Percentiles rank a stretch among this genome's conserved stretches.
These are phyloP conservation scores for Candida boidinii DNA, from an alignment of 805 yeast species.

Conservation along the genomic window DNA sequence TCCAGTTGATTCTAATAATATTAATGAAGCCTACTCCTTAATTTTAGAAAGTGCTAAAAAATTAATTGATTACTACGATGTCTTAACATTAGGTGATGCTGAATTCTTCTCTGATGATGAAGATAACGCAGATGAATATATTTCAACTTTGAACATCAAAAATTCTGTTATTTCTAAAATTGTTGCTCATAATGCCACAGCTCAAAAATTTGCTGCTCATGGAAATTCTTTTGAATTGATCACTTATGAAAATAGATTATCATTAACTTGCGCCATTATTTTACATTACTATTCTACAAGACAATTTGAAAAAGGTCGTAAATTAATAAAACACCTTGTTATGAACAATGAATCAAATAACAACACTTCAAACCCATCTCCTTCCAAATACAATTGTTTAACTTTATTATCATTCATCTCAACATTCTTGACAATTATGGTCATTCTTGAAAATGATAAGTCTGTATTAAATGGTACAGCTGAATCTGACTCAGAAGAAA, in stretches of 20 bases:
- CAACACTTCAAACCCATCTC: not conserved
- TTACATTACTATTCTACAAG: conserved; percentile 17
- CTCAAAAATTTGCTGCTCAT: not conserved
- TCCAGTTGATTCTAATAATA: conserved; percentile 12
- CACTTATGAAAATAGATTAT: conserved; percentile 21
- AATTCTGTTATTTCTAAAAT: not conserved
- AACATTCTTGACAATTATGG: conserved; percentile 14
- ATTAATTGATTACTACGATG: conserved; percentile 13
- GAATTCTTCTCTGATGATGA: too few relatives aligned
- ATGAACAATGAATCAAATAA: conserved; percentile 5
- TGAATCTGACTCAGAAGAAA: conserved; percentile 1
- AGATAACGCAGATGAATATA: conserved; percentile 2
- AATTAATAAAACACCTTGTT: conserved; percentile 17
- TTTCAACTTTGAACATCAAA: conserved; percentile 1
- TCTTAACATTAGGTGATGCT: conserved; percentile 2
- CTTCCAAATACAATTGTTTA: conserved; percentile 12
- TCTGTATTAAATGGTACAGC: not conserved
- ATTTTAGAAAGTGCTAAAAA: conserved; percentile 15
- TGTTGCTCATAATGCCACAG: not conserved
- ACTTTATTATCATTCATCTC: conserved; percentile 22
- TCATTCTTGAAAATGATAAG: conserved; percentile 14
- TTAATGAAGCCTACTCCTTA: conserved; percentile 16
- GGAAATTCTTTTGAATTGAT: conserved; percentile 7
- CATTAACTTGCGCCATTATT: conserved; percentile 21
- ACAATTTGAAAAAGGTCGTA: conserved; percentile 13